phyloP scores from a whole-genome alignment of 2,329 filamentous ascomycete species.

The Nemania diffusa region DNA sequence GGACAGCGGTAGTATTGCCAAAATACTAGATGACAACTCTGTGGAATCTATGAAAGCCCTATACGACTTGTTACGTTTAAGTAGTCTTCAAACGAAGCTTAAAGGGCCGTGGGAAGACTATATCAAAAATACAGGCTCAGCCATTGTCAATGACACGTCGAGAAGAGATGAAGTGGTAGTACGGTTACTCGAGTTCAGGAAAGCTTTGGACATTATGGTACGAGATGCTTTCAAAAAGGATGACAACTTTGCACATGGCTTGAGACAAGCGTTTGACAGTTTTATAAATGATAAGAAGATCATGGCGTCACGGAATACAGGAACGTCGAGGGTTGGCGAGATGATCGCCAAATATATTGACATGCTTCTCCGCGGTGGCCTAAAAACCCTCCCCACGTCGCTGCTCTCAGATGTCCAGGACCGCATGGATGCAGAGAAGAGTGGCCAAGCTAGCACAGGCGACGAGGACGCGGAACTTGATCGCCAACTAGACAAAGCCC shows the following conservation, averaged over 20 bases:
- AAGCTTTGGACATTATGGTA: conserved; percentile 79
- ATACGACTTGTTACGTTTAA: conserved; percentile 80
- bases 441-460: conserved; percentile 72
- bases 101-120: conserved; percentile 80
- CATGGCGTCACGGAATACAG: conserved; percentile 76
- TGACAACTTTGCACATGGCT: conserved; percentile 77
- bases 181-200: conserved; percentile 82
- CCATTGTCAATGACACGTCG: conserved; percentile 82
- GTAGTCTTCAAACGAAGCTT: conserved; percentile 75
- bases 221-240: conserved; percentile 80
- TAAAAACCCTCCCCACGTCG: conserved; percentile 81
- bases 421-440: conserved; percentile 66
- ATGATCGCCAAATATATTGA: conserved; percentile 99
- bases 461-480: conserved; percentile 95
- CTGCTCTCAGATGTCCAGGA: conserved; percentile 72
- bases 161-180: conserved; percentile 87
- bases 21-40: conserved; percentile 77
- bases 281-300: conserved; percentile 94
- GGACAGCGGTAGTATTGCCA: conserved; percentile 72
- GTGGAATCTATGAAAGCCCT: conserved; percentile 77
- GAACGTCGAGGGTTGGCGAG: conserved; percentile 94
- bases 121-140: conserved; percentile 77
- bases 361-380: conserved; percentile 83
- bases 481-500: conserved; percentile 87
- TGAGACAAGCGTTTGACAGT: conserved; percentile 85